Percentiles rank a stretch among this genome's conserved stretches.
Evolutionary conservation across 2,329 filamentous ascomycete species (phyloP).

Genomic region (Cyphellophora europaea): DNA sequence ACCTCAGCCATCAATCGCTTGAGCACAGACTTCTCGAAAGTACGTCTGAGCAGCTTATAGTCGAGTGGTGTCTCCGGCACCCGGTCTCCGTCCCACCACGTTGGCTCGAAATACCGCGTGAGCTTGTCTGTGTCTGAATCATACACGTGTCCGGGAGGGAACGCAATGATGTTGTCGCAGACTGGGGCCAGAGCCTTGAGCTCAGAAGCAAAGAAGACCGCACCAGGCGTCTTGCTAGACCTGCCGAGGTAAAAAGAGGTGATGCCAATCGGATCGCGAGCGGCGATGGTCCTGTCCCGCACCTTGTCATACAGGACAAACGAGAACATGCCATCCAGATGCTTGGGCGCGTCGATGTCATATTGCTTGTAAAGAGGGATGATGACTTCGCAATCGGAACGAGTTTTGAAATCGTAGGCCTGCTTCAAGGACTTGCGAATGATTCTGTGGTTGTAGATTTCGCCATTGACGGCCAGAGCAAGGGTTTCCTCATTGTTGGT

Average conservation of each 20-base stretch:
- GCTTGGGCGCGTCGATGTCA: slow-evolving; percentile 82
- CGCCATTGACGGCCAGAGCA: slow-evolving; percentile 93
- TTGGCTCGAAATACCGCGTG: slow-evolving; percentile 82
- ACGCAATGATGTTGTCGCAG: slow-evolving; percentile 89
- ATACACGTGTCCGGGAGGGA: slow-evolving; percentile 92
- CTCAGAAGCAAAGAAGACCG: slow-evolving; percentile 95
- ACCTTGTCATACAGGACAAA: slow-evolving; percentile 97
- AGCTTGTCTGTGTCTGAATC: slow-evolving; percentile 83
- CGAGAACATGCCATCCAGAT: slow-evolving; percentile 98
- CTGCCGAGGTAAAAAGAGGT: slow-evolving; percentile 96
- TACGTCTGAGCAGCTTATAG: slow-evolving; percentile 69
- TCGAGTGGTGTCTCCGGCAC: slow-evolving; percentile 75
- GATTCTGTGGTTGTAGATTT: slow-evolving; percentile 98
- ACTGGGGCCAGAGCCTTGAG: slow-evolving; percentile 87
- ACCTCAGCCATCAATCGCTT: slow-evolving; percentile 99
- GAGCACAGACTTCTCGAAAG: slow-evolving; percentile 81
- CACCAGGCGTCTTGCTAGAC: slow-evolving; percentile 69
- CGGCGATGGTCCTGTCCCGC: slow-evolving; percentile 83
- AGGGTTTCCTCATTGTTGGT: slow-evolving; percentile 84
- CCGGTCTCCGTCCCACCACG: slow-evolving; percentile 78
- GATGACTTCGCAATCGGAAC: slow-evolving; percentile 97
- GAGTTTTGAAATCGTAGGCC: slow-evolving; percentile 94
- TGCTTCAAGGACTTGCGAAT: slow-evolving; percentile 78
- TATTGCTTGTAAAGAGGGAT: slow-evolving; percentile 95
- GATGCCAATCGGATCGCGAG: slow-evolving; percentile 91